Conservation (phyloP, 192 early-diverging fungal species). For the Haplosporangium gracile region DNA sequence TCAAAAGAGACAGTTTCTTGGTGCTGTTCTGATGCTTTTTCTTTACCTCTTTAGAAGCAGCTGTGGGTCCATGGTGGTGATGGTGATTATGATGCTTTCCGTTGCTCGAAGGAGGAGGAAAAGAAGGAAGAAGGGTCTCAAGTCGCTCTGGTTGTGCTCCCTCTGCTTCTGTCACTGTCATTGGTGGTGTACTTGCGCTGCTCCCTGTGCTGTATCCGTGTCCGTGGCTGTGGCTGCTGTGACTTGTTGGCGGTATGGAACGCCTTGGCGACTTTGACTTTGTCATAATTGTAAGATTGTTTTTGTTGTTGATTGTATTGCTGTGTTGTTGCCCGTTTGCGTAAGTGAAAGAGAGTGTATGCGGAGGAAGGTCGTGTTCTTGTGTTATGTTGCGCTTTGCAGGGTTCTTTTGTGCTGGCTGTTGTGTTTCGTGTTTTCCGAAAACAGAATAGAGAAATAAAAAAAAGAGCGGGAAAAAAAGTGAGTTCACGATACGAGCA, state of each 20-base stretch:
- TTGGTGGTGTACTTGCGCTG: neutral
- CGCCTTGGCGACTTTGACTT: slow-evolving; percentile 43
- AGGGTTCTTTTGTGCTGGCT: neutral
- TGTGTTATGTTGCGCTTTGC: neutral
- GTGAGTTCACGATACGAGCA: neutral
- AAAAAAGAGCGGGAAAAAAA: slow-evolving; percentile 5
- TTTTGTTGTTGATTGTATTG: neutral
- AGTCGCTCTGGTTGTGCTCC: neutral
- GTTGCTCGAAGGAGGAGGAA: neutral
- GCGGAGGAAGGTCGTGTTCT: neutral
- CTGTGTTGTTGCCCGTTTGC: too few relatives aligned
- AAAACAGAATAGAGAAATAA: neutral
- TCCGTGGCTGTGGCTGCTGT: slow-evolving; percentile 1
- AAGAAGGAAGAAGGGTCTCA: neutral
- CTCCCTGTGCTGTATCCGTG: slow-evolving; percentile 5
- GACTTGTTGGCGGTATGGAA: slow-evolving; percentile 34
- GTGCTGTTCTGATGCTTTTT: neutral
- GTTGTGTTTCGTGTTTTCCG: neutral
- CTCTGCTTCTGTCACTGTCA: neutral
- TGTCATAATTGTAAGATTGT: slow-evolving; percentile 13
- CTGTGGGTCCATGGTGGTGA: slow-evolving; percentile 18
- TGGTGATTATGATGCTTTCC: slow-evolving; percentile 11
- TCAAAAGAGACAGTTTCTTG: neutral
- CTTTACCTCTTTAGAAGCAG: slow-evolving; percentile 39
- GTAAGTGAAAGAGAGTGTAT: neutral